Evolutionary conservation across 352 stramenopile species (phyloP).

Genomic region (Pseudoperonospora humuli): DNA sequence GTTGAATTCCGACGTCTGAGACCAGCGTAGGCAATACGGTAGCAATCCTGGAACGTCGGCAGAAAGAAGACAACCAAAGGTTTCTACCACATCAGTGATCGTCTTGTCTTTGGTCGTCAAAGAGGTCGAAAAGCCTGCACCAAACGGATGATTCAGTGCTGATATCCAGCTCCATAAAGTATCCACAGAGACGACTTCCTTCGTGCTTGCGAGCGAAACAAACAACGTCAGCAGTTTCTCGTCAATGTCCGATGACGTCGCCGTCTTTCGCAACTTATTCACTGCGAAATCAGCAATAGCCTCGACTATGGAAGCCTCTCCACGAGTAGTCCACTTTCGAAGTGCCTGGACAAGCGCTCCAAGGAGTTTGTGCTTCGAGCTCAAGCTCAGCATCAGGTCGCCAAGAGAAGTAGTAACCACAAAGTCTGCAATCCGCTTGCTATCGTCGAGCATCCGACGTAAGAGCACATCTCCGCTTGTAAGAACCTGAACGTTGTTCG

Average conservation of each 20-base stretch:
- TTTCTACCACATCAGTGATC: slow-evolving; percentile 22
- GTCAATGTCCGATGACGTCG: slow-evolving; percentile 25
- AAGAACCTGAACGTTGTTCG: slow-evolving; percentile 30
- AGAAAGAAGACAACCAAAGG: slow-evolving; percentile 38
- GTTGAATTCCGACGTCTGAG: slow-evolving; percentile 40
- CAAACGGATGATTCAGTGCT: slow-evolving; percentile 49
- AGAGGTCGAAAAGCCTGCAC: slow-evolving; percentile 12
- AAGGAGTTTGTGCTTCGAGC: slow-evolving; percentile 44
- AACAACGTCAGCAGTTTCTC: slow-evolving; percentile 56
- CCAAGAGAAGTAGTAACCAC: slow-evolving; percentile 42
- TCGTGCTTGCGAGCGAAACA: slow-evolving; percentile 38
- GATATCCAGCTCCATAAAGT: slow-evolving; percentile 38
- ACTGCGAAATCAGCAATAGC: slow-evolving; percentile 42
- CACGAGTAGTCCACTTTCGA: slow-evolving; percentile 37
- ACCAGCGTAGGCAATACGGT: slow-evolving; percentile 59
- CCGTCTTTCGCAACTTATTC: slow-evolving; percentile 37
- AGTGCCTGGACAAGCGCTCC: slow-evolving; percentile 42
- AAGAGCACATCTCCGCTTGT: slow-evolving; percentile 49
- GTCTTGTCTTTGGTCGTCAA: slow-evolving; percentile 10
- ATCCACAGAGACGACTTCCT: slow-evolving; percentile 23
- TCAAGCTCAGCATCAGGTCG: slow-evolving; percentile 48
- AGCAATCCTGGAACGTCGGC: slow-evolving; percentile 33
- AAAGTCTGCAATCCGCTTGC: slow-evolving; percentile 53
- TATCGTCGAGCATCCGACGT: slow-evolving; percentile 72
- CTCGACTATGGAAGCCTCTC: slow-evolving; percentile 27